Evolutionary conservation across 2,329 filamentous ascomycete species (phyloP).

Genomic region (Trichoderma guizhouense): DNA sequence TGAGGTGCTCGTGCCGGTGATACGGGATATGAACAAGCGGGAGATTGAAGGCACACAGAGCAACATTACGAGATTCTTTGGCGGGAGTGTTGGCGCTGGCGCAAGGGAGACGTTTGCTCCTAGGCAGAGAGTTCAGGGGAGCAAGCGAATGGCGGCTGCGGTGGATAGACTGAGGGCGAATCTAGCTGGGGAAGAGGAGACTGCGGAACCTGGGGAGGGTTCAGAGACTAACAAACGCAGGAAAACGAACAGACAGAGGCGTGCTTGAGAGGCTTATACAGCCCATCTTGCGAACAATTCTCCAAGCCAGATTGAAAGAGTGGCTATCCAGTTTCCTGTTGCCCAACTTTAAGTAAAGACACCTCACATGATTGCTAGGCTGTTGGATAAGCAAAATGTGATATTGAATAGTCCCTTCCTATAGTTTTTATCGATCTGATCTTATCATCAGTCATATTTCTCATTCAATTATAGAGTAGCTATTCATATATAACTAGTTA

Average conservation of each 20-base stretch:
- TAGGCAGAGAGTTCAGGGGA: constrained; percentile 61
- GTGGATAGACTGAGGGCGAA: constrained; percentile 60
- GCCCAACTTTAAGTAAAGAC: no score
- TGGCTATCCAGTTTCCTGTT: background rate
- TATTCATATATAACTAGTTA: background rate
- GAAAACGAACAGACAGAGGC: constrained; percentile 1
- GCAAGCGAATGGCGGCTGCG: constrained; percentile 72
- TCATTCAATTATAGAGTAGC: background rate
- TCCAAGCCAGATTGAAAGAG: background rate
- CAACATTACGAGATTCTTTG: constrained; percentile 93
- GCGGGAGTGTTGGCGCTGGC: constrained; percentile 67
- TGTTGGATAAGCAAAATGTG: background rate
- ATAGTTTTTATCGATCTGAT: background rate
- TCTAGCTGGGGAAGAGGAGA: constrained; percentile 22
- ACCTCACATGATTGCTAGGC: background rate
- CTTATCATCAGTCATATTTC: background rate
- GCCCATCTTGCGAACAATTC: background rate
- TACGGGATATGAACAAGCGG: constrained; percentile 88
- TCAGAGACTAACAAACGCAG: constrained; percentile 20
- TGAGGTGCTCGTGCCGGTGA: constrained; percentile 92
- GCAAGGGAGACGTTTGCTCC: constrained; percentile 67
- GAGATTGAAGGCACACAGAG: constrained; percentile 88
- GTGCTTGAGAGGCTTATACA: background rate
- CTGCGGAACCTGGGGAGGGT: background rate
- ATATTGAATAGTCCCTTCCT: background rate